Evolutionary conservation across 768 basidiomycete genomes (phyloP), one percentile per base, ranked within the genome.

Genomic region (Lentinus brumalis): DNA sequence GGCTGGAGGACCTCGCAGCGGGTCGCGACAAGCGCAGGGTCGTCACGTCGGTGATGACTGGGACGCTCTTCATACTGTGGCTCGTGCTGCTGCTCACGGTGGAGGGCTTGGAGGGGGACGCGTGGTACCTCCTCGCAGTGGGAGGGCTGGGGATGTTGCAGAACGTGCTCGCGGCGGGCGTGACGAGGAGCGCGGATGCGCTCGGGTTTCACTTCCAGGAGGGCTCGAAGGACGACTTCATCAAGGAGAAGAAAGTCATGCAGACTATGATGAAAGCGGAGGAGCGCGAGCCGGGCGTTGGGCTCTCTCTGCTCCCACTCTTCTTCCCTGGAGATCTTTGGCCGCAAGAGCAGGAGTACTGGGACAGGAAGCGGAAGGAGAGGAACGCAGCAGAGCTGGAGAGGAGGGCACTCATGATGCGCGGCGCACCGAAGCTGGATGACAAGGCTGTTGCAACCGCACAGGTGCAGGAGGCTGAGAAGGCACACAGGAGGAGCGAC

Each of bases 1-100:
- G 67, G 11, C 62, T 76, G 9, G 71, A 69, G 50, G 74, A 74
- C 55, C 66, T 76, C n/a, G 75, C 75, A 8, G 65, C 50, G 10
- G 66, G 66, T 14, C 58, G 67, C 18, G 65, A 59, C 32, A 62
- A 60, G 40, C 59, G 59, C 18, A n/a, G 46, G 16, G n/a, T 26
- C 29, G 44, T n/a, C 29, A 68, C 68, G 5, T 52, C 54, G 10
- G 10, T 56, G 44, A 56, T 57, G 35, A 59, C 65, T 8, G 59
- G 47, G 15, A 44, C 56, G 31, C 59, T 72, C 12, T 59, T 59
- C 18, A 21, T 58, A 8, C 64, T 69, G 10, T 72, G 70, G 70
- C 47, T 70, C 38, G 69, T 65, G 14, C 69, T 63, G 18, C 60
- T 71, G 18, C 63, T 72, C 50, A 70, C 67, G 15, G 68, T 70